Evolutionary conservation across 305 asterid genomes (phyloP), one percentile per base, ranked within the genome.

Genomic region (Fraxinus ornus): DNA sequence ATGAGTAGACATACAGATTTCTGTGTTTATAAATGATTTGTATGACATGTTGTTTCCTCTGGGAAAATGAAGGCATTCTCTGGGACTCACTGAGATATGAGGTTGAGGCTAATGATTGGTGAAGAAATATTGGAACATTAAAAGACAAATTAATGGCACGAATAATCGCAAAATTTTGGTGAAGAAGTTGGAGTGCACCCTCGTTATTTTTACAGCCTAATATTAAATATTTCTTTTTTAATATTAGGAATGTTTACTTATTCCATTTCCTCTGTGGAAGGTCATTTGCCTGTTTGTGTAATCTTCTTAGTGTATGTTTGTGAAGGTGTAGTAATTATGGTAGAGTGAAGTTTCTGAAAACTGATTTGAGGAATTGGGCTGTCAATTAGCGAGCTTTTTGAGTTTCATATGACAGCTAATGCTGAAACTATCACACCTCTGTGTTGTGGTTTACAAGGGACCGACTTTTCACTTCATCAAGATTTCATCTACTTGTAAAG

Each of bases 51-150:
- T n/a, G 24, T 55, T 55, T n/a, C 41, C 57, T 76, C 22, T 55
- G n/a, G 82, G 49, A n/a, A 62, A 35, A 66, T 55, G 78, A 78
- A 41, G 64, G 30, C 12, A 19, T 21, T 13, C 47, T 19, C 6
- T 78, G 73, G 55, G 84, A 22, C 79, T 79, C 8, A 0, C 10
- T 5, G 66, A 55, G 66, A 55, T 55, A 55, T 3, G 72, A 37
- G 33, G 36, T 47, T 32, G 75, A 81, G 32, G 79, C 55, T 83
- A 68, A 73, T 55, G 71, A 79, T 57, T 71, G 66, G 41, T 41
- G 24, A 19, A 55, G 66, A 55, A 55, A 55, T n/a, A 19, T 68
- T 17, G 68, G 75, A 24, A 5, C 19, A 35, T 41, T 12, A 17
- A 37, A 7, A 7, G 24, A n/a, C 7, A 13, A 21, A 60, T 30